Evolutionary conservation across 495 filamentous ascomycete genomes (phyloP).

Genomic region (Baudoinia panamericana): DNA sequence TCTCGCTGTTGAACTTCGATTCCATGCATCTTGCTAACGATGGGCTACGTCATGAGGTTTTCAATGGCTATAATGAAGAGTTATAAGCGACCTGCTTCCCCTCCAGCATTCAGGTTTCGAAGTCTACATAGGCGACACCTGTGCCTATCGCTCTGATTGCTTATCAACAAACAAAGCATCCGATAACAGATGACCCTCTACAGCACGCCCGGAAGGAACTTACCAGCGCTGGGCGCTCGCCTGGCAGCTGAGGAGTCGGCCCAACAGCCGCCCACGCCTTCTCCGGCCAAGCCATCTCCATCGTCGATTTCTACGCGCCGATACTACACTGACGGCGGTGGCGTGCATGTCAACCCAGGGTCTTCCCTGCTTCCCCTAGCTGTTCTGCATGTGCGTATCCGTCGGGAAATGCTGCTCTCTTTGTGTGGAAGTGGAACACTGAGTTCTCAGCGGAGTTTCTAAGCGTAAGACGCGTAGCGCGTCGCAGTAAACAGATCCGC

Average conservation of each 20-base stretch:
- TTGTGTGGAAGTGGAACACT: background rate
- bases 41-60: too few relatives aligned
- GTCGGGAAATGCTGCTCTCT: background rate
- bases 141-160: background rate
- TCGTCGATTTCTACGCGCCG: background rate
- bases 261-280: background rate
- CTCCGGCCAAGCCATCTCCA: background rate
- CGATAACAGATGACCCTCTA: too few relatives aligned
- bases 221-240: too few relatives aligned
- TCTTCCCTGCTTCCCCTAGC: background rate
- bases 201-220: too few relatives aligned
- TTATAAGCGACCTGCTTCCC: too few relatives aligned
- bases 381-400: background rate
- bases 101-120: background rate
- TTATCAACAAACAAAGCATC: too few relatives aligned
- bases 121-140: background rate
- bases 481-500: background rate
- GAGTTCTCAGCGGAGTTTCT: background rate
- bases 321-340: background rate
- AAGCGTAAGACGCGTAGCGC: constrained; percentile 1
- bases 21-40: too few relatives aligned
- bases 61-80: too few relatives aligned
- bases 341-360: background rate
- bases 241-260: too few relatives aligned
- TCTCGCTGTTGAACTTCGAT: background rate